Evolutionary conservation across 768 basidiomycete genomes (phyloP), one percentile per base, ranked within the genome.

Genomic region (Favolaschia claudopus): DNA sequence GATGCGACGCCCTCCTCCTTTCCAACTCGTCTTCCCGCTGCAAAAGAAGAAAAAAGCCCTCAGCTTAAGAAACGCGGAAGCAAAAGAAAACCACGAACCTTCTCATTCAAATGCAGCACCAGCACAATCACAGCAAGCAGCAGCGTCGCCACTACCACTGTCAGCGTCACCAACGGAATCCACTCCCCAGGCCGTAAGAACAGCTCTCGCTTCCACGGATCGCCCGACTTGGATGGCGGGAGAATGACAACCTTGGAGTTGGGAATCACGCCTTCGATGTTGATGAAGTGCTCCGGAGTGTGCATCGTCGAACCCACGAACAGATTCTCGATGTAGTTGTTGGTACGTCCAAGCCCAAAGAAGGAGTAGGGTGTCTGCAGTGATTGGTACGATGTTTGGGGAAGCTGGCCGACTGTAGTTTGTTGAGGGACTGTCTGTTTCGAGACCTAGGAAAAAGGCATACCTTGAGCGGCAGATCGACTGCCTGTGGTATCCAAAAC

Each of bases 301-400:
- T 93, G 88, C 28, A 92, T 82, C 7, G 95, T 96, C 5, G 94
- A 89, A 15, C 97, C 97, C 19, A 99, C 92, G 71, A 97, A 97
- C 2, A 99, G 83, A 72, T 98, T 98, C 81, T 99, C 97, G 68
- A 99, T 95, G 76, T 99, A 99, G 72, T 99, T 99, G 75, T 99
- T 99, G 15, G 96, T 99, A 37, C 97, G 87, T 0, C 96, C 97
- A 8, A 99, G 87, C 1, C 97, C 96, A 69, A 99, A 93, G 82
- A 95, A 97, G 2, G 95, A 86, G 69, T 98, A 99, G 1, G 97
- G 97, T 1, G 93, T 89, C 52, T 89, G 85, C 10, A 99, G 83
- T 14, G 96, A 82, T 51, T 96, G 92, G 73, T 99, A 99, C 0
- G 92, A 86, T 3, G 95, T 93, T 70, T 96, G 95, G 4, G 97